Evolutionary conservation across 2,329 filamentous ascomycete genomes (phyloP).

Genomic region (Fusarium sp.): DNA sequence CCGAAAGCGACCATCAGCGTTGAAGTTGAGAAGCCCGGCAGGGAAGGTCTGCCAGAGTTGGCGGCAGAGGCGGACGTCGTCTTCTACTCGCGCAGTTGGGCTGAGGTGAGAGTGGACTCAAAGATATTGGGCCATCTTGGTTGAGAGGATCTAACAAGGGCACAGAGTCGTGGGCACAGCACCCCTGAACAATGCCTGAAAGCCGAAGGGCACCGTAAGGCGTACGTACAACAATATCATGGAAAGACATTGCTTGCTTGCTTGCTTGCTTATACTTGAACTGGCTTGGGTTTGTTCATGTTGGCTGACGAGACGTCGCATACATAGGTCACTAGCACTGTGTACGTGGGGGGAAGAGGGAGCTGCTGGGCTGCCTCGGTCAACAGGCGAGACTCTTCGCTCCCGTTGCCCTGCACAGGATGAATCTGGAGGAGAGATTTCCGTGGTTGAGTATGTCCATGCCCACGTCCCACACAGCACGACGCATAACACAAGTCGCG

Average conservation of each 20-base stretch:
- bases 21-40: slow-evolving; percentile 76
- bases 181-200: slow-evolving; percentile 64
- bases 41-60: slow-evolving; percentile 68
- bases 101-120: slow-evolving; percentile 62
- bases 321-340: slow-evolving; percentile 59
- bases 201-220: slow-evolving; percentile 55
- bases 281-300: slow-evolving; percentile 9
- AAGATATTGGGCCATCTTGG: slow-evolving; percentile 8
- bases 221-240: slow-evolving; percentile 61
- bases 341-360: slow-evolving; percentile 71
- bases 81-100: slow-evolving; percentile 80
- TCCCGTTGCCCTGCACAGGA: slow-evolving; percentile 56
- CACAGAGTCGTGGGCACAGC: slow-evolving; percentile 53
- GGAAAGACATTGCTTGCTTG: slow-evolving; percentile 1
- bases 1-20: slow-evolving; percentile 69
- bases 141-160: slow-evolving; percentile 30
- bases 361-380: slow-evolving; percentile 50
- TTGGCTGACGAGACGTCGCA: slow-evolving; percentile 39
- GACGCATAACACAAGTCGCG: slow-evolving; percentile 19
- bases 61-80: slow-evolving; percentile 73
- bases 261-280: slow-evolving; percentile 2
- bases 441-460: slow-evolving; percentile 69
- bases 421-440: slow-evolving; percentile 51
- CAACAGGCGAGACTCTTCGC: slow-evolving; percentile 44
- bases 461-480: slow-evolving; percentile 47